A percentile compares a stretch with the other conserved stretches of the same genome.
phyloP scores from a whole-genome alignment of 352 stramenopile species.

The Phytophthora ohioensis region DNA sequence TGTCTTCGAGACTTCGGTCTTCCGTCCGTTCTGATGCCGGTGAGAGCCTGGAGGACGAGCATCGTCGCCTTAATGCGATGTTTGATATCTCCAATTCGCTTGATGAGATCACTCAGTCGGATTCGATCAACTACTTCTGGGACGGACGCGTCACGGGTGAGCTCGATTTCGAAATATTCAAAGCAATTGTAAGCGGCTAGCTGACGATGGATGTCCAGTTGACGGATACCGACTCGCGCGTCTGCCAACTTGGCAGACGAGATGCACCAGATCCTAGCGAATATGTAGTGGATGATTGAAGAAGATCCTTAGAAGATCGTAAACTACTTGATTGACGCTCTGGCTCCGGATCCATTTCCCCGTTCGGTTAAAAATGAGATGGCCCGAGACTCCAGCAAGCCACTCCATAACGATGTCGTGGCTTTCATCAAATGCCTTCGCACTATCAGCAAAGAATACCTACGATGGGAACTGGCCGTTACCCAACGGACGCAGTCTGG shows the following conservation, averaged over 20 bases:
- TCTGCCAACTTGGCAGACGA: conserved; percentile 19
- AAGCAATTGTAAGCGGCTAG: not conserved
- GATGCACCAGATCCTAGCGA: conserved; percentile 9
- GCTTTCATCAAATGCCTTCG: conserved; percentile 21
- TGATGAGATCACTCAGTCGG: not conserved
- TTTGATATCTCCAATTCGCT: conserved; percentile 23
- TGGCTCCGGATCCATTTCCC: not conserved
- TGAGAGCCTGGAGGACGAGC: conserved; percentile 16
- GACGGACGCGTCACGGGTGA: conserved; percentile 13
- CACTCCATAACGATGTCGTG: conserved; percentile 5
- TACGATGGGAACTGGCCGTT: conserved; percentile 1
- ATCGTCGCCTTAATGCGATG: conserved; percentile 11
- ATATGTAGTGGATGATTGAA: conserved; percentile 18
- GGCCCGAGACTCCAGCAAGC: conserved; percentile 13
- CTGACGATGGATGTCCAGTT: not conserved
- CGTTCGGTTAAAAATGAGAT: conserved; percentile 3
- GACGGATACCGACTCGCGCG: conserved; percentile 2
- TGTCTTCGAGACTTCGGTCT: conserved; percentile 8
- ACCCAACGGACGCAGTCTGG: too few relatives aligned
- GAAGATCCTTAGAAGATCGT: conserved; percentile 16
- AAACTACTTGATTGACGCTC: conserved; percentile 6
- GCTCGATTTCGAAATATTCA: conserved; percentile 24
- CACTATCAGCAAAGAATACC: conserved; percentile 11
- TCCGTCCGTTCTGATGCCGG: conserved; percentile 12
- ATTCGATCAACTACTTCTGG: conserved; percentile 29